Evolutionary conservation across 441 rosid genomes (phyloP).

Genomic region (Erodium trifolium): DNA sequence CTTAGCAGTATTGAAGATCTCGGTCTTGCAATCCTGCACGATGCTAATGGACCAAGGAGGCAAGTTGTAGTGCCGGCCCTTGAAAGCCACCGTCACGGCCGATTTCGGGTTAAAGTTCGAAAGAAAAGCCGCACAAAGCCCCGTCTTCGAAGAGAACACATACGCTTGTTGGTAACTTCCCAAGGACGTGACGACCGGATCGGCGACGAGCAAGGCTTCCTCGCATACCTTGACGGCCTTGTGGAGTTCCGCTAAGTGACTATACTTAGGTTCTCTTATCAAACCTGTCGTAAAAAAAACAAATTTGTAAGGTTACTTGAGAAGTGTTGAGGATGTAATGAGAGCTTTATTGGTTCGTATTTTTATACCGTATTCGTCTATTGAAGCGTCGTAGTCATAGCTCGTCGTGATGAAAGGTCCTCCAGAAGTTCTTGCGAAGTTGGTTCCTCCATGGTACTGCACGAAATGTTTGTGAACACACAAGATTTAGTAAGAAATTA

Average conservation of each 20-base stretch:
- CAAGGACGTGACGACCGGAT: no score
- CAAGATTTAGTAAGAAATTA: no score
- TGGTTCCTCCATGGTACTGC: constrained; percentile 47
- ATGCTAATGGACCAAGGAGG: constrained; percentile 49
- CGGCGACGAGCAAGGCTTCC: no score
- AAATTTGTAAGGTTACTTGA: no score
- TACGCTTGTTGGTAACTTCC: no score
- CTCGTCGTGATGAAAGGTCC: constrained; percentile 41
- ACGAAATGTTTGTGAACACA: not conserved
- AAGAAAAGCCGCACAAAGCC: constrained; percentile 34
- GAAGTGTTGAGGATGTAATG: no score
- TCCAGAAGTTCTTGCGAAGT: constrained; percentile 40
- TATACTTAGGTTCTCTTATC: no score
- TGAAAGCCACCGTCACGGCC: constrained; percentile 24
- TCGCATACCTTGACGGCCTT: no score
- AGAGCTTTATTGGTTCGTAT: no score
- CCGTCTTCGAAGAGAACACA: no score
- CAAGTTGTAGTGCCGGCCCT: constrained; percentile 21
- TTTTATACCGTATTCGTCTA: constrained; percentile 11
- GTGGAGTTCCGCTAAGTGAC: no score
- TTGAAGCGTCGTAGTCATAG: constrained; percentile 43
- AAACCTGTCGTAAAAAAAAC: no score
- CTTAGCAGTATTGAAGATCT: constrained; percentile 33
- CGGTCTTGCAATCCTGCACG: constrained; percentile 32
- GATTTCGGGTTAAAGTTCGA: constrained; percentile 25